A percentile compares a stretch with the other conserved stretches of the same genome.
Evolutionary conservation across 805 yeast species (phyloP).

Genomic region (Wickerhamomyces subpelliculosus): DNA sequence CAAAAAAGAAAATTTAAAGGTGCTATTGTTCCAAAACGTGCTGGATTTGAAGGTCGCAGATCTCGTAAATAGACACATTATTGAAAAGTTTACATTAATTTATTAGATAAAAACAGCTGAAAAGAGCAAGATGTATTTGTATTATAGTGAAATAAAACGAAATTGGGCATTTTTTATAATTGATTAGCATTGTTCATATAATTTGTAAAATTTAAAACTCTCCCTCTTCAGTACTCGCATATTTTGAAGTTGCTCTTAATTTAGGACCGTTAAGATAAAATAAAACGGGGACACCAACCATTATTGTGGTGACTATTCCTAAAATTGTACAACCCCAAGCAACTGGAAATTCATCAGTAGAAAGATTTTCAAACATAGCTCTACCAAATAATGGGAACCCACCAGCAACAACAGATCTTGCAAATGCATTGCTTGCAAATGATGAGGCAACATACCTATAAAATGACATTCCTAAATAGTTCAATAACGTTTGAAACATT

Average conservation of each 20-base stretch:
- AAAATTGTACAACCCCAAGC: constrained; percentile 49
- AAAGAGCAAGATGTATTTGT: neutral
- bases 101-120: too few relatives aligned
- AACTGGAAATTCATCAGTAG: constrained; percentile 42
- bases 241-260: constrained; percentile 30
- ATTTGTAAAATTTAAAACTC: neutral
- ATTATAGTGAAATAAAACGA: neutral
- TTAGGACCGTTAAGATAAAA: constrained; percentile 43
- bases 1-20: constrained; percentile 60
- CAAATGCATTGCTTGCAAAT: constrained; percentile 59
- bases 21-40: constrained; percentile 48
- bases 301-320: constrained; percentile 39
- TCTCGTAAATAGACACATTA: neutral
- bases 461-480: constrained; percentile 55
- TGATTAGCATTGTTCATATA: too few relatives aligned
- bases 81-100: too few relatives aligned
- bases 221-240: constrained; percentile 18
- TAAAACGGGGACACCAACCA: constrained; percentile 49
- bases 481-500: constrained; percentile 51
- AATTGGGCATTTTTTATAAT: too few relatives aligned
- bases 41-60: constrained; percentile 84
- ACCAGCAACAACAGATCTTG: constrained; percentile 60
- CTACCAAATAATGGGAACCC: constrained; percentile 63
- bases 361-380: constrained; percentile 54
- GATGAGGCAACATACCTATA: constrained; percentile 55